Base-by-base conservation (phyloP, 1,284 basidiomycete genomes). In the Laetiporus sulphureus region DNA sequence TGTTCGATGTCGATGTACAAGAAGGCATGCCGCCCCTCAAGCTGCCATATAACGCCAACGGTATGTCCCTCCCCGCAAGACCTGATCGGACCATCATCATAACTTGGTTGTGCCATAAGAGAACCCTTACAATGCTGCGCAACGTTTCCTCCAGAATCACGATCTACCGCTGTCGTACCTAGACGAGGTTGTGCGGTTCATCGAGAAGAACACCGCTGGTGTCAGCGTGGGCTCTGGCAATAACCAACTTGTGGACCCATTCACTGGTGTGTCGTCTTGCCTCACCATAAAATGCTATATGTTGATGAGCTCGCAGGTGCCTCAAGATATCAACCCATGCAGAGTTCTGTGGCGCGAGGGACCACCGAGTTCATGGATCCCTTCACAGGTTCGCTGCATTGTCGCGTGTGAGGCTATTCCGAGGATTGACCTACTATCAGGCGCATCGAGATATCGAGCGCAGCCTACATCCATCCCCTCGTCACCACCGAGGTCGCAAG, bases 1-100 rank as follows among this genome's bases (percentile, higher is more conserved):
- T 99, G 6, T 99, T 99, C 56, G 94, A 98, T 56, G 94, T 99
- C 15, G 95, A 98, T 57, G 86, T 98, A 21, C 75, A 91, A 50
- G 95, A 98, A 50, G 95, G 92, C 5, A 81, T 79, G 18, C 94
- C 95, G 5, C 85, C 93, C 5, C 72, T 99, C 49, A 98, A 98
- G 59, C 74, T 99, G 23, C 94, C 95, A 0, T 99, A 90, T 65
- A 98, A 98, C 59, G 79, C 76, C 11, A 77, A 77, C 33, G 91
- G 92, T 90, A 50, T 47, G 78, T 40, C 3, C 4, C 27, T 19
- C 40, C 19, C 23, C 11, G 29, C 40, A 31, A 3, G 38, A 3
- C 5, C 18, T 21, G n/a, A n/a, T n/a, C n/a, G n/a, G n/a, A n/a
- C n/a, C n/a, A n/a, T 11, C 5, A 5, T 6, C 16, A 19, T 45